Base-by-base conservation (phyloP, 1,139 yeast genomes). In the Lodderomyces pseudojiufengensis region DNA sequence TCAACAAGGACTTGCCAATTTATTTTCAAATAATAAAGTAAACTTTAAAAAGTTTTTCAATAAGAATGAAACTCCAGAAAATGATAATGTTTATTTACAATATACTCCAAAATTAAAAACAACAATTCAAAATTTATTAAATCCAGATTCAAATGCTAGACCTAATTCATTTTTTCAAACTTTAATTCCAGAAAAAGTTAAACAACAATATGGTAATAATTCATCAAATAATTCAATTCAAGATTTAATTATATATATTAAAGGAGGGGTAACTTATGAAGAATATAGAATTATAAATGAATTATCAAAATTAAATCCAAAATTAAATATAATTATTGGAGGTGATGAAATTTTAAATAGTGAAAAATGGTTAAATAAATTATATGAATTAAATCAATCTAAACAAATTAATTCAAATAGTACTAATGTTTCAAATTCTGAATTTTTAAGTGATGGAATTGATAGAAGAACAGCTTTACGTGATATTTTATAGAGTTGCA, bases 181-280 rank as follows among this genome's bases (percentile, higher is more conserved):
- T 20, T 50, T 75, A 31, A 65, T 70, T 31, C 73, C 74, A 16
- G 68, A 65, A 32, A 47, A 59, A 40, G 65, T 64, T 7, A 41
- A 57, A n/a, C 49, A 48, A 16, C 70, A 63, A 37, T 65, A 62
- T 41, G 70, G 70, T 1, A 41, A 36, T 8, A 13, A 14, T 9
- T 27, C 32, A 4, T 29, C 38, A 6, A 21, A 37, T 4, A 44
- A 45, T 6, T 57, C 69, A 33, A 73, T 85, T 1, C 94, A 84
- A 52, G 95, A 88, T 50, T 70, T 92, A 7, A 72, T 92, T 10
- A 73, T 92, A 2, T 92, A 84, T 55, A 67, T 90, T 40, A 78
- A 87, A 36, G 97, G 97, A 9, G 98, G 98, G 4, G 83, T 77
- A 3, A 92, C 97, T 0, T 88, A 79, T 53, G 97, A 90, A 56